A percentile compares a stretch with the other conserved stretches of the same genome.
These are phyloP conservation scores for Sparassis latifolia DNA, from an alignment of 1,284 basidiomycete genomes.

Conservation along the genomic window DNA sequence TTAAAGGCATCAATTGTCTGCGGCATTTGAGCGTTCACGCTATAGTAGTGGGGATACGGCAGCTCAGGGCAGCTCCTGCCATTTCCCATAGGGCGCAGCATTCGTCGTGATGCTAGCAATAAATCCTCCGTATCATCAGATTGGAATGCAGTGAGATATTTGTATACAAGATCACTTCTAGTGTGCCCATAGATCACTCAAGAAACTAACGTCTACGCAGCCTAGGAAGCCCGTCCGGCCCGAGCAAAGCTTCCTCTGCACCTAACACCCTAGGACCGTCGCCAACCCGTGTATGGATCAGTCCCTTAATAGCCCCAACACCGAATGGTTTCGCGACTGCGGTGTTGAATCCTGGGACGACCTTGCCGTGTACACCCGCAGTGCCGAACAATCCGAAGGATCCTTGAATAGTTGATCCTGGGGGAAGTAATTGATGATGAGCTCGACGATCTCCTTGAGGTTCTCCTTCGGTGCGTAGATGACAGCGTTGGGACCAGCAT, in stretches of 20 bases:
- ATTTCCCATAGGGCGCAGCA: no score
- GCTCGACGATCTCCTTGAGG: slow-evolving; percentile 69
- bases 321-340: slow-evolving; percentile 70
- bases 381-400: slow-evolving; percentile 55
- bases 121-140: no score
- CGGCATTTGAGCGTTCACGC: no score
- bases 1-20: no score
- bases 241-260: slow-evolving; percentile 50
- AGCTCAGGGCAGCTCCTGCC: no score
- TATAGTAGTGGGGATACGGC: no score
- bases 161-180: no score
- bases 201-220: neutral
- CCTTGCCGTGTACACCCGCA: slow-evolving; percentile 35
- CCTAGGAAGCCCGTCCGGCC: slow-evolving; percentile 50
- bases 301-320: slow-evolving; percentile 73
- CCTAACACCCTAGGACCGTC: slow-evolving; percentile 77
- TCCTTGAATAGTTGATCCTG: slow-evolving; percentile 72
- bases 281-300: slow-evolving; percentile 90
- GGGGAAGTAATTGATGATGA: slow-evolving; percentile 82
- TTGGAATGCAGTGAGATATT: no score
- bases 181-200: no score
- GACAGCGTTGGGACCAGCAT: slow-evolving; percentile 98
- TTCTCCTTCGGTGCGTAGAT: slow-evolving; percentile 85
- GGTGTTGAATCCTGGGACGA: slow-evolving; percentile 72
- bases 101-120: no score